These are phyloP conservation scores for Wallacemonas sp. DNA, from an alignment of 208 protist genomes.

Conservation along the genomic window DNA sequence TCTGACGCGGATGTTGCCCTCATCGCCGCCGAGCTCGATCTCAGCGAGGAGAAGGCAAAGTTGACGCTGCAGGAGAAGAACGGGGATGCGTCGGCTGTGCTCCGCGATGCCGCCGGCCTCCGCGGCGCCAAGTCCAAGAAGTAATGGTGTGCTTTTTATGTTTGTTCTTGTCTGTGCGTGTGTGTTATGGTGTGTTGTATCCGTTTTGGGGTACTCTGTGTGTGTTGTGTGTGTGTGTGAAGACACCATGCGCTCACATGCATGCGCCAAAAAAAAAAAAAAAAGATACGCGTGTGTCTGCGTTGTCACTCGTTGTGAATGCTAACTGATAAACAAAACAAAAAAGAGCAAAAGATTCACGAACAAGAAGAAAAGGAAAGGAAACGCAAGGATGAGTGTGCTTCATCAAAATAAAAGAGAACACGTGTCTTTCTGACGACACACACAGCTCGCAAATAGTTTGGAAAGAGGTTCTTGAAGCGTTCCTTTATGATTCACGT, in stretches of 20 bases:
- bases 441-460: no score
- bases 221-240: not conserved
- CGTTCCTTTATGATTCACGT: no score
- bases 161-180: not conserved
- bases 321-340: slow-evolving; percentile 9
- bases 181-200: not conserved
- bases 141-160: slow-evolving; percentile 16
- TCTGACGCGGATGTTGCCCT: slow-evolving; percentile 50
- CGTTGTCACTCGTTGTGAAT: no score
- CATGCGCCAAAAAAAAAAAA: not conserved
- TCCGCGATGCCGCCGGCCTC: slow-evolving; percentile 70
- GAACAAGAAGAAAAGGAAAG: no score
- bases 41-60: slow-evolving; percentile 38
- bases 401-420: no score
- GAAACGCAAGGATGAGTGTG: no score
- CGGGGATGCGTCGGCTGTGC: slow-evolving; percentile 51
- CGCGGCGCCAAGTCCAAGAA: slow-evolving; percentile 38
- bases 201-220: not conserved
- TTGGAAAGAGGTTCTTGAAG: no score
- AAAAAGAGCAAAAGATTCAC: not conserved
- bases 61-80: slow-evolving; percentile 54
- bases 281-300: no score
- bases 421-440: no score
- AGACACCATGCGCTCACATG: not conserved
- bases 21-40: slow-evolving; percentile 37